Percentiles rank a stretch among this genome's conserved stretches.
These are phyloP conservation scores for Aspergillus ellipticus DNA, from an alignment of 495 filamentous ascomycete species.

Conservation along the genomic window DNA sequence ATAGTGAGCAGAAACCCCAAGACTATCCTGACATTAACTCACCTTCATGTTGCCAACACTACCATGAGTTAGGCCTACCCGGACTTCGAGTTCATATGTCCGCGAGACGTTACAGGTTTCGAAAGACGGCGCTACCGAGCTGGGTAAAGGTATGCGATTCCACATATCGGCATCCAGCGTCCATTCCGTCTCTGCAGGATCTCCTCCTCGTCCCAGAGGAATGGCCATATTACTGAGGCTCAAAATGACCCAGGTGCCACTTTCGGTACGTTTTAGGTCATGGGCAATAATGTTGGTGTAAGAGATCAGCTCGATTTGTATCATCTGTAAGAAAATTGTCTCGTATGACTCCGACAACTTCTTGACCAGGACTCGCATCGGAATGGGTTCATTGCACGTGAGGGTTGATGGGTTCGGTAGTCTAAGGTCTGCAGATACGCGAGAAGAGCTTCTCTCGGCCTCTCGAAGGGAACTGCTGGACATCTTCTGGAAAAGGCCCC, in stretches of 20 bases:
- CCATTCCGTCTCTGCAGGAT: slow-evolving; percentile 61
- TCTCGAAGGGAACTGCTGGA: slow-evolving; percentile 26
- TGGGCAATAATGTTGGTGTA: slow-evolving; percentile 74
- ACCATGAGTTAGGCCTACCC: slow-evolving; percentile 67
- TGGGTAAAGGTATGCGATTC: slow-evolving; percentile 66
- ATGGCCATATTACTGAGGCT: slow-evolving; percentile 65
- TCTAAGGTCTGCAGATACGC: slow-evolving; percentile 68
- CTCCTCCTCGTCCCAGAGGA: slow-evolving; percentile 53
- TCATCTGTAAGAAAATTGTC: slow-evolving; percentile 65
- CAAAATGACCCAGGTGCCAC: slow-evolving; percentile 63
- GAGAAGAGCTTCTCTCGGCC: slow-evolving; percentile 34
- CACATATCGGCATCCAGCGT: slow-evolving; percentile 65
- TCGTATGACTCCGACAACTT: slow-evolving; percentile 64
- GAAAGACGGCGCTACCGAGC: slow-evolving; percentile 81
- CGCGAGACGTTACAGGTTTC: slow-evolving; percentile 83
- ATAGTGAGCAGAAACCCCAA: slow-evolving; percentile 11
- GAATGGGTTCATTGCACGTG: slow-evolving; percentile 81
- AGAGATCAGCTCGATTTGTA: slow-evolving; percentile 79
- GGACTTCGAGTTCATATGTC: slow-evolving; percentile 76
- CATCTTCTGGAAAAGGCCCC: slow-evolving; percentile 51
- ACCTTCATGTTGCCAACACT: slow-evolving; percentile 50
- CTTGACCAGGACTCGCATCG: slow-evolving; percentile 72
- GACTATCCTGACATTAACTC: slow-evolving; percentile 13
- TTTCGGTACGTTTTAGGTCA: slow-evolving; percentile 61
- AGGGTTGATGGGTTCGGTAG: slow-evolving; percentile 85